phyloP scores from a whole-genome alignment of 768 basidiomycete genomes.

The Hygrophorus russula region DNA sequence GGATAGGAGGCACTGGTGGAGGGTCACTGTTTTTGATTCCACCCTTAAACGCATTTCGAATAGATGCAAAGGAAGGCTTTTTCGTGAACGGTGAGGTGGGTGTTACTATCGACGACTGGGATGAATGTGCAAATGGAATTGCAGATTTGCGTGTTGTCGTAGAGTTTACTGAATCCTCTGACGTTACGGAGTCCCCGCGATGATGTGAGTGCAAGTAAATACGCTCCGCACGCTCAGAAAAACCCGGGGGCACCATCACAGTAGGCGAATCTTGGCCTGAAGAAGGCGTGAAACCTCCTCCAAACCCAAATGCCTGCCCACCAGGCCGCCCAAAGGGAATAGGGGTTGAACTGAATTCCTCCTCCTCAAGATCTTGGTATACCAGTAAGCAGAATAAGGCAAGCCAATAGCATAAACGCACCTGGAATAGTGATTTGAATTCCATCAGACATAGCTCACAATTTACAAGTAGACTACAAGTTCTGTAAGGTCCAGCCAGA shows the following conservation, averaged over 20 bases:
- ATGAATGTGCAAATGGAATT: conserved; percentile 56
- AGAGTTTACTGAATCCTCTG: conserved; percentile 65
- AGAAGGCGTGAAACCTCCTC: conserved; percentile 19
- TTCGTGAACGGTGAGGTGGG: conserved; percentile 53
- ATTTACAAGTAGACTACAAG: neutral
- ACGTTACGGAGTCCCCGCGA: conserved; percentile 69
- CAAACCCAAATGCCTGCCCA: conserved; percentile 31
- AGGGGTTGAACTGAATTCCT: conserved; percentile 49
- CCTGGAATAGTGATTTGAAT: conserved; percentile 62
- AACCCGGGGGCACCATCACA: conserved; percentile 35
- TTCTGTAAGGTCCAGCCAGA: neutral
- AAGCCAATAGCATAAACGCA: conserved; percentile 15
- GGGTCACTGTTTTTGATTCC: conserved; percentile 42
- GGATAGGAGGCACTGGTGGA: conserved; percentile 64
- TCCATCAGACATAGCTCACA: conserved; percentile 20
- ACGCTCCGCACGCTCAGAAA: conserved; percentile 37
- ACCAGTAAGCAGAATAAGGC: conserved; percentile 4
- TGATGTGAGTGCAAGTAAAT: conserved; percentile 57
- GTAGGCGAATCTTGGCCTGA: conserved; percentile 62
- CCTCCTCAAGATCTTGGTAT: conserved; percentile 65
- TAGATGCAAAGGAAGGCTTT: conserved; percentile 78
- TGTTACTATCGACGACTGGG: conserved; percentile 60
- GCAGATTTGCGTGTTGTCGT: conserved; percentile 36
- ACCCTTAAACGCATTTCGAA: conserved; percentile 79
- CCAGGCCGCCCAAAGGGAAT: conserved; percentile 62